Conservation (phyloP, 1,139 yeast genomes). For the Saccharomycopsis crataegensis region DNA sequence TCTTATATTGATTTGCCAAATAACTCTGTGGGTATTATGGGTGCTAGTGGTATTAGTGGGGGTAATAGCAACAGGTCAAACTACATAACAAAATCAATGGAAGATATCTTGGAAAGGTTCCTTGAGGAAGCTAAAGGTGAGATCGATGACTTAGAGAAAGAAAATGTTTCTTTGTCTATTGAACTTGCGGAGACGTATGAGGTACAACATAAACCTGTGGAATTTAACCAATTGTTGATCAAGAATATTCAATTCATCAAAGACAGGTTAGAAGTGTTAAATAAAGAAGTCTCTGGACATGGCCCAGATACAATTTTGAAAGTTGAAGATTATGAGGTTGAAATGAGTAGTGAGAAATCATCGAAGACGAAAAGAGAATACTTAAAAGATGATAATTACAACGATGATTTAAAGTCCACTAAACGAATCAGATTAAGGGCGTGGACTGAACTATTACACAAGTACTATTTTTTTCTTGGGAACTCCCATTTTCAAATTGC, state of each 20-base stretch:
- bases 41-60: background rate
- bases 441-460: conserved; percentile 62
- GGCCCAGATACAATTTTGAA: background rate
- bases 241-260: conserved; percentile 1
- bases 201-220: conserved; percentile 39
- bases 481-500: conserved; percentile 68
- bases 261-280: conserved; percentile 23
- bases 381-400: conserved; percentile 21
- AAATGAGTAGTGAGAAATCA: background rate
- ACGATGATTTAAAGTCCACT: conserved; percentile 1
- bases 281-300: conserved; percentile 31
- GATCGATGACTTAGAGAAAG: conserved; percentile 42
- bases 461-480: conserved; percentile 71
- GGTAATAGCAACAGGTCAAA: conserved; percentile 16
- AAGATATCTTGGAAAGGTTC: conserved; percentile 61
- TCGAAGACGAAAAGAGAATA: conserved; percentile 19
- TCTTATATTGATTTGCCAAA: conserved; percentile 72
- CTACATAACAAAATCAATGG: conserved; percentile 35
- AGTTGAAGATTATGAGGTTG: background rate
- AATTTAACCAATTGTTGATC: conserved; percentile 13
- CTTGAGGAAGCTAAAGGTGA: conserved; percentile 44
- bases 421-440: conserved; percentile 32
- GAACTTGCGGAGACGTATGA: conserved; percentile 64
- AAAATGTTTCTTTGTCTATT: conserved; percentile 35
- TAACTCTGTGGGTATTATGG: conserved; percentile 6